Evolutionary conservation across 202 grass and related monocot genomes (phyloP), one percentile per base, ranked within the genome.

Genomic region (Brachypodium distachyon): DNA sequence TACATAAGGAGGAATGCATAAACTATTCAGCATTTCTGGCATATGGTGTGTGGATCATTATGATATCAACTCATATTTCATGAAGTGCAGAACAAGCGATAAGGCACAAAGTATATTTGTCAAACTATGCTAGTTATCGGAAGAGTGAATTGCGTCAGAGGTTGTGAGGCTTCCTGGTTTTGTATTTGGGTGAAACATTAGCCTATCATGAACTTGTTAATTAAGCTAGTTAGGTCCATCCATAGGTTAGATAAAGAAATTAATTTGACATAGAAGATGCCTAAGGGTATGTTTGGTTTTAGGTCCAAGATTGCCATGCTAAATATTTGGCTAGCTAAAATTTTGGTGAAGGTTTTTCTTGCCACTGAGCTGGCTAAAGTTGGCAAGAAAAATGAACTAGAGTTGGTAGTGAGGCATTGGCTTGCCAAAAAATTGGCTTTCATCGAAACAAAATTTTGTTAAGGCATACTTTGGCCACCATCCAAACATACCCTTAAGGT

Each of bases 91-190:
- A 34, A 21, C n/a, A 61, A 61, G 11, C 7, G 61, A 58, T 17
- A 37, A 38, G 49, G 42, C 19, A 63, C 29, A 49, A 37, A 77
- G 17, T 48, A 21, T 76, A 47, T 61, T 34, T 48, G 27, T 34
- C 58, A 16, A 76, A 61, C 28, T 47, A 62, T 63, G 57, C 41
- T 77, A 9, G 19, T 61, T 76, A 37, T 49, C 73, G 62, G 73
- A 43, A 26, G 19, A 44, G n/a, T 44, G 32, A 74, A 59, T 60
- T 75, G 72, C 39, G 33, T 58, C 11, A 21, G 18, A 46, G 54
- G 39, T 31, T 21, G 6, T 33, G 27, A 75, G 28, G 55, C 27
- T 75, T 61, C 17, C 39, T 46, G 39, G 41, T n/a, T 33, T 6
- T 25, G 12, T 75, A 60, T 12, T 42, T 60, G 60, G 18, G 52